phyloP scores from a whole-genome alignment of 169 alveolate species.

The Cryptosporidium canis region DNA sequence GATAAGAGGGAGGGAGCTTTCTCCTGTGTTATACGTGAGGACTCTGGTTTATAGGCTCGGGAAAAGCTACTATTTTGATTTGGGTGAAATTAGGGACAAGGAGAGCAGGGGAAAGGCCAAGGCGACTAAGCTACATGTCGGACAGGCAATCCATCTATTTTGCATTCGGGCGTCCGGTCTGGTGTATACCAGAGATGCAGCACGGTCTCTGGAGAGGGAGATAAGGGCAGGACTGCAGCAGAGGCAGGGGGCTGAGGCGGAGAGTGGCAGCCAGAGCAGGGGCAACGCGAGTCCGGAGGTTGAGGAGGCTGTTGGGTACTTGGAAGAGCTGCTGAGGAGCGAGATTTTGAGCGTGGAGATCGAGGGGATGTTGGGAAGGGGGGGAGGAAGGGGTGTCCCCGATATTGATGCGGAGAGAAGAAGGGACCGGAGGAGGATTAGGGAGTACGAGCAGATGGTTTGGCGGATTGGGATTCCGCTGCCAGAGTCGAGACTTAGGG shows the following conservation, averaged over 20 bases:
- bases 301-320: neutral
- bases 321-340: neutral
- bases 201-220: neutral
- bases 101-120: neutral
- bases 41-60: slow-evolving; percentile 20
- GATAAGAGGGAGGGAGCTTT: neutral
- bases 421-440: neutral
- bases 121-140: neutral
- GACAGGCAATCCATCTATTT: slow-evolving; percentile 35
- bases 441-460: neutral
- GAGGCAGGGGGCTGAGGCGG: neutral
- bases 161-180: neutral
- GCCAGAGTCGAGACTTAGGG: slow-evolving; percentile 47
- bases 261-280: neutral
- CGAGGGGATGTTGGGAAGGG: neutral
- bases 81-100: neutral
- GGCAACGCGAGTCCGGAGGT: neutral
- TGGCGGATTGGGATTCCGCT: slow-evolving; percentile 8
- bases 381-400: neutral
- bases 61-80: neutral
- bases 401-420: slow-evolving; percentile 1
- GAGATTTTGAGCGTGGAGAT: neutral
- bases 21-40: slow-evolving; percentile 13
- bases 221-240: neutral
- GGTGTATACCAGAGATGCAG: neutral